Conservation (phyloP, 768 basidiomycete species). For the Podaxis carcinomalis region DNA sequence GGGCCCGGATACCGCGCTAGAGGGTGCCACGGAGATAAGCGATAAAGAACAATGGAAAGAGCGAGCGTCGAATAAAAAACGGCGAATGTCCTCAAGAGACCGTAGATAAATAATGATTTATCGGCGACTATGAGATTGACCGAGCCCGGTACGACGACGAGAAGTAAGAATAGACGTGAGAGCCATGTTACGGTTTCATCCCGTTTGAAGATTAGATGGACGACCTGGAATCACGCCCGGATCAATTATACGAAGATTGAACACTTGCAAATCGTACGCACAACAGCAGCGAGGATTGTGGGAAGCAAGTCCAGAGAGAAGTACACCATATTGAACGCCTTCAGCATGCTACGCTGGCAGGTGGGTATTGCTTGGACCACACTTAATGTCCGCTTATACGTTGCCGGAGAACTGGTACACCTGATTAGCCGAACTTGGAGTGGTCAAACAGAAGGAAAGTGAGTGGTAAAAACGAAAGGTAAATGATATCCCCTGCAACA, state of each 20-base stretch:
- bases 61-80: background rate
- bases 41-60: constrained; percentile 27
- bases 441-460: no score
- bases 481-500: no score
- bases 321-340: background rate
- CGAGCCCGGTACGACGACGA: background rate
- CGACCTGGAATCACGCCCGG: background rate
- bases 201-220: background rate
- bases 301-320: background rate
- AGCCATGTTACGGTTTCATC: background rate
- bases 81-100: background rate
- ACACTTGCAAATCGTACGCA: background rate
- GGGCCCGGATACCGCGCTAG: constrained; percentile 35
- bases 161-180: background rate
- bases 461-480: no score
- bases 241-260: background rate
- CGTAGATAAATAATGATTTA: background rate
- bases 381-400: no score
- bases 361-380: background rate
- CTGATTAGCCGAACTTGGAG: no score
- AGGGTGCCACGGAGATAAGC: constrained; percentile 34
- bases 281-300: background rate
- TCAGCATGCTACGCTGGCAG: background rate
- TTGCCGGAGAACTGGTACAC: no score
- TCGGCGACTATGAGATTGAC: background rate